Conservation (phyloP, 805 yeast genomes). For the Ogataea salicorniae region DNA sequence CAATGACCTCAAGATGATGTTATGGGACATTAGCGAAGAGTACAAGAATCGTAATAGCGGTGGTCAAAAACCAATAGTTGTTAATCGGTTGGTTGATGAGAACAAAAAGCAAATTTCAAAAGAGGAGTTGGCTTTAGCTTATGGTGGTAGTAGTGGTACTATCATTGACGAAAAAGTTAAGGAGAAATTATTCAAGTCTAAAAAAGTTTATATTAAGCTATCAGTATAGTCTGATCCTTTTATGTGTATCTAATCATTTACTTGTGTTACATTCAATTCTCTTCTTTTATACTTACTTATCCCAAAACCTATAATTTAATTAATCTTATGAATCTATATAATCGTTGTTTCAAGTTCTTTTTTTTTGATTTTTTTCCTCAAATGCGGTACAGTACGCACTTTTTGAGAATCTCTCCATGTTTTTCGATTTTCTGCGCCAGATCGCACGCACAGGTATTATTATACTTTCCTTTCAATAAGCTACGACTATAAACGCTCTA, state of each 20-base stretch:
- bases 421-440: too few relatives aligned
- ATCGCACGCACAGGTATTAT: too few relatives aligned
- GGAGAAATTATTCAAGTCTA: conserved; percentile 19
- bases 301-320: too few relatives aligned
- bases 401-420: too few relatives aligned
- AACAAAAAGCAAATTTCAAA: not conserved
- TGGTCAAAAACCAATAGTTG: too few relatives aligned
- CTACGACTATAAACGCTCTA: too few relatives aligned
- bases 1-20: conserved; percentile 26
- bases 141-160: conserved; percentile 3
- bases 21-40: conserved; percentile 27
- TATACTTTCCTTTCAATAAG: too few relatives aligned
- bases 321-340: too few relatives aligned
- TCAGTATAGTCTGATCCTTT: not conserved
- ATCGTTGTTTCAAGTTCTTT: too few relatives aligned
- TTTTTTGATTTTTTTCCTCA: too few relatives aligned
- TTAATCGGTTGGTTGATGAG: not conserved
- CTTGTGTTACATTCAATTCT: not conserved
- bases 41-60: conserved; percentile 1
- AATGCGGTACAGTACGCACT: too few relatives aligned
- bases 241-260: not conserved
- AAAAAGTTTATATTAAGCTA: conserved; percentile 12
- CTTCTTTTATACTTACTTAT: too few relatives aligned
- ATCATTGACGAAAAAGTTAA: conserved; percentile 27
- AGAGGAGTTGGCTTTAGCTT: not conserved